Evolutionary conservation across 495 filamentous ascomycete genomes (phyloP), one percentile per base, ranked within the genome.

Genomic region (Penicillium maclennaniae): DNA sequence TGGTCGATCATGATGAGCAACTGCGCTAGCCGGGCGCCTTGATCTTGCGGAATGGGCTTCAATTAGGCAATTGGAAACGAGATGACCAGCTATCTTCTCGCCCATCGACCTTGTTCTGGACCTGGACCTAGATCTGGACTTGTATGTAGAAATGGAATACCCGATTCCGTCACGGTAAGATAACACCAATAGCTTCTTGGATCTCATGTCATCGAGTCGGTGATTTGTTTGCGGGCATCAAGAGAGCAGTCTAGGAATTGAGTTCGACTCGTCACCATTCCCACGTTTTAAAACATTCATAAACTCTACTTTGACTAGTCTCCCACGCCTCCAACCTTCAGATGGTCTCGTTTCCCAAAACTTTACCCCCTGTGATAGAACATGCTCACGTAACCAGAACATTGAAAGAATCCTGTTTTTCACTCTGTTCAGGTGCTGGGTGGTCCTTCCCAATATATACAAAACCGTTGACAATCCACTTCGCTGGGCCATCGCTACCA

Each of bases 231-330:
- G 28, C 43, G 38, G 19, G 31, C 48, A 47, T 54, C 15, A 38
- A 34, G 17, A 39, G 37, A 12, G 40, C 39, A 25, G 19, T 42
- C 31, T 4, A n/a, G 5, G 36, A 47, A 50, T 49, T 49, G 50
- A 58, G 42, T 58, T 58, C 43, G 14, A 31, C 16, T 46, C 36
- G 40, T 17, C 19, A 23, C 40, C 14, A 43, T 23, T 50, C 17
- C 41, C 7, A 49, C 17, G 9, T 45, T 34, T 25, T 28, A 44
- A 17, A 44, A 17, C 31, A n/a, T 28, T 41, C 46, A 21, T 26
- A 20, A 43, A 20, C 28, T 49, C n/a, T 41, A 50, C 55, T 54
- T 47, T 12, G 31, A 48, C 27, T 51, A 50, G 47, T 40, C 45
- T 47, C 46, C 43, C 45, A 53, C 23, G n/a, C 38, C 38, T 40